Evolutionary conservation across 1,284 basidiomycete species (phyloP).

Genomic region (Trametes pubescens): DNA sequence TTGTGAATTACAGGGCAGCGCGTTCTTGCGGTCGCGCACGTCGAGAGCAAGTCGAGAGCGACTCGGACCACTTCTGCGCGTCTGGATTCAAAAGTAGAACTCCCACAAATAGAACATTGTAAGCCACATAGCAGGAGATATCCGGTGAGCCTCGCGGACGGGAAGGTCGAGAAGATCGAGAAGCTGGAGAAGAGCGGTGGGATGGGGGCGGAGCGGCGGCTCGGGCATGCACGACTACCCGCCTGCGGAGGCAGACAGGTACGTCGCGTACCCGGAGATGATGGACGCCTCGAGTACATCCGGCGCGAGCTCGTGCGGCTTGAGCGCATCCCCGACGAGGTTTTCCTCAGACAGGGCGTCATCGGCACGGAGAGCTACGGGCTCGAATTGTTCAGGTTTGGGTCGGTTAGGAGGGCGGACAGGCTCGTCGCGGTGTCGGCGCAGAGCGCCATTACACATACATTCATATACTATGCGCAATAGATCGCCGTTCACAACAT

Average conservation of each 20-base stretch:
- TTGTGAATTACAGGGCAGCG: too few relatives aligned
- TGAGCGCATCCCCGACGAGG: conserved; percentile 75
- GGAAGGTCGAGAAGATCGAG: conserved; percentile 62
- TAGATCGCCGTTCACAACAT: background rate
- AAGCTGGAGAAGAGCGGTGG: conserved; percentile 53
- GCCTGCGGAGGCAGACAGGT: conserved; percentile 67
- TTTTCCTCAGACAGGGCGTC: conserved; percentile 54
- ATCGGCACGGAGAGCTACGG: conserved; percentile 41
- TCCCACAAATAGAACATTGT: too few relatives aligned
- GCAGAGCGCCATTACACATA: background rate
- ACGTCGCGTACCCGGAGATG: conserved; percentile 78
- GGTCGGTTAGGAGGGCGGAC: conserved; percentile 28
- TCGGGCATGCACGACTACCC: conserved; percentile 78
- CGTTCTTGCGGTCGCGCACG: too few relatives aligned
- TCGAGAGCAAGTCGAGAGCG: too few relatives aligned
- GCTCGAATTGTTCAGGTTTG: conserved; percentile 41
- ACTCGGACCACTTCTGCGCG: too few relatives aligned
- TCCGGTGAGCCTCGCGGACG: conserved; percentile 71
- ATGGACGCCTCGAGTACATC: conserved; percentile 79
- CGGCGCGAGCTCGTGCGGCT: conserved; percentile 81
- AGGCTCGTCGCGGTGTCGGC: conserved; percentile 14
- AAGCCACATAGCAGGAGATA: too few relatives aligned
- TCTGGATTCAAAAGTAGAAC: too few relatives aligned
- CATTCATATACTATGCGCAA: conserved; percentile 6
- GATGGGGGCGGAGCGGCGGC: conserved; percentile 65